These are phyloP conservation scores for Ceratocystis variospora DNA, from an alignment of 2,329 filamentous ascomycete genomes.

Conservation along the genomic window DNA sequence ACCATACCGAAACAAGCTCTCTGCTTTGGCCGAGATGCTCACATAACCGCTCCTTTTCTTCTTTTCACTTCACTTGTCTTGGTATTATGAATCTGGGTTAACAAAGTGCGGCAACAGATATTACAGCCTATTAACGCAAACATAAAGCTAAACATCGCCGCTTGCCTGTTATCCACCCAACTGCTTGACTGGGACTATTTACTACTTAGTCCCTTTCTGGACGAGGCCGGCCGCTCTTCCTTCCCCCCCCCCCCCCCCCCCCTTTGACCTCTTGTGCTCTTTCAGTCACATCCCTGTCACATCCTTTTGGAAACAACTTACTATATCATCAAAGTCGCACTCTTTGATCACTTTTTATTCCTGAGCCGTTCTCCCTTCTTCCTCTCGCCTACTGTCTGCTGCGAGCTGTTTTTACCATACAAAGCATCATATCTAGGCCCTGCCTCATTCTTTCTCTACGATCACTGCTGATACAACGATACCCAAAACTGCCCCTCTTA, in stretches of 20 bases:
- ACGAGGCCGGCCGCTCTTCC: background rate
- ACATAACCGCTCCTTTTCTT: background rate
- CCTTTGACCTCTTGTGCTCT: background rate
- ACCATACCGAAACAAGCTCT: background rate
- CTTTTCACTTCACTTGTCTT: background rate
- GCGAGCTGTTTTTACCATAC: too few species aligned
- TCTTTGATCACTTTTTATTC: background rate
- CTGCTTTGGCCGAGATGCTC: background rate
- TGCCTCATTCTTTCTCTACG: too few species aligned
- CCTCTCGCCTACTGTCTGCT: background rate
- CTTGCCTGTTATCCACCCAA: background rate
- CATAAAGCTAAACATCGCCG: background rate
- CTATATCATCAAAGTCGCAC: background rate
- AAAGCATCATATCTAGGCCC: too few species aligned
- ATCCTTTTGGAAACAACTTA: background rate
- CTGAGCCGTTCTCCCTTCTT: background rate
- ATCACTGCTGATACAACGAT: too few species aligned
- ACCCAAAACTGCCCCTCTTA: too few species aligned
- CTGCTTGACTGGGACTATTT: background rate
- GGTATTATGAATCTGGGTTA: background rate
- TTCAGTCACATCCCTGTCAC: background rate
- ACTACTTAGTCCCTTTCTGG: background rate
- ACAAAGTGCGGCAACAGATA: background rate
- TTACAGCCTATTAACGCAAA: background rate
- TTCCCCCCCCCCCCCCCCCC: background rate